phyloP scores from a whole-genome alignment of 1,284 basidiomycete species.

The Coniferiporia sulphurascens region DNA sequence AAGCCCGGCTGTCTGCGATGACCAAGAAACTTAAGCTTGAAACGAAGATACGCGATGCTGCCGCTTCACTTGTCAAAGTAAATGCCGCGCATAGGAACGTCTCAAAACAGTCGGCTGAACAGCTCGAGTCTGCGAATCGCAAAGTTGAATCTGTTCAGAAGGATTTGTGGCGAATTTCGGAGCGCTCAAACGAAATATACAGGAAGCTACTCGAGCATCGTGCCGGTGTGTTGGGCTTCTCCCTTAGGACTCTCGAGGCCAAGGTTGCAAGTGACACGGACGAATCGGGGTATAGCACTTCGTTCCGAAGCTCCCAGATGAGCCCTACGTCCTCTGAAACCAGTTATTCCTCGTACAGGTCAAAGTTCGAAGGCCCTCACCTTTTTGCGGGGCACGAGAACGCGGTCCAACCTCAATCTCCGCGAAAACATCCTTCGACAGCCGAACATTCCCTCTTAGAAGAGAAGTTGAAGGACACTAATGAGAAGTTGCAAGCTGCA shows the following conservation, averaged over 20 bases:
- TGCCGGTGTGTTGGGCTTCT: slow-evolving; percentile 68
- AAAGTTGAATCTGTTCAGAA: slow-evolving; percentile 65
- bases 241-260: slow-evolving; percentile 63
- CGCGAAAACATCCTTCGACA: slow-evolving; percentile 31
- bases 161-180: slow-evolving; percentile 61
- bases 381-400: slow-evolving; percentile 74
- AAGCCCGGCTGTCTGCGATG: slow-evolving; percentile 55
- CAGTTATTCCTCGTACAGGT: slow-evolving; percentile 37
- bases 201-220: slow-evolving; percentile 69
- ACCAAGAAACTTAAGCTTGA: slow-evolving; percentile 69
- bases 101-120: slow-evolving; percentile 64
- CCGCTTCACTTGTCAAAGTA: slow-evolving; percentile 61
- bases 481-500: slow-evolving; percentile 49
- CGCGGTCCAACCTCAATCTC: slow-evolving; percentile 46
- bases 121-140: slow-evolving; percentile 60
- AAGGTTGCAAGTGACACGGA: slow-evolving; percentile 38
- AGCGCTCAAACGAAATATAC: slow-evolving; percentile 56
- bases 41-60: slow-evolving; percentile 78
- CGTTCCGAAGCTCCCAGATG: slow-evolving; percentile 44
- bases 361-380: slow-evolving; percentile 75
- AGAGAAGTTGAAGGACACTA: slow-evolving; percentile 54
- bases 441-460: slow-evolving; percentile 45
- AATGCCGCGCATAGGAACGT: slow-evolving; percentile 55
- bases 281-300: slow-evolving; percentile 50
- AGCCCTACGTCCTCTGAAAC: slow-evolving; percentile 50